Evolutionary conservation across 768 basidiomycete genomes (phyloP), one percentile per base, ranked within the genome.

Genomic region (Pulveroboletus ravenelii): DNA sequence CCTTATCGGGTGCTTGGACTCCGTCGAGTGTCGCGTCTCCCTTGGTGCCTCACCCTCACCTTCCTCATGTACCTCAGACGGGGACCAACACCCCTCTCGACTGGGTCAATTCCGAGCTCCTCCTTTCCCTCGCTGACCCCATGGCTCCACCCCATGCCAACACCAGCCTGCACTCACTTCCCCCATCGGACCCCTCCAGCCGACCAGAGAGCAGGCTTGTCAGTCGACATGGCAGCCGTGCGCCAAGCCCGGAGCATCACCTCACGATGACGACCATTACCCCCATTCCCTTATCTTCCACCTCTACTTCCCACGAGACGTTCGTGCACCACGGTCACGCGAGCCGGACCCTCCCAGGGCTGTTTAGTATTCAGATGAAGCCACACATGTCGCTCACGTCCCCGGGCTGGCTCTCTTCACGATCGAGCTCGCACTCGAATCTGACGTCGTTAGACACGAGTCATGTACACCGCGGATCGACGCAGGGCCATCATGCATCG

Each of bases 21-120:
- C 59, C 56, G 10, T 72, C 72, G 1, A 74, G 74, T 2, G 54
- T 70, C 20, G 62, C 65, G 1, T 71, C 78, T 6, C 78, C 78
- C 1, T 59, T 73, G 3, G 66, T 73, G 40, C 63, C 69, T 3
- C 70, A 72, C 52, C 56, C 58, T 5, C 38, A 67, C 69, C 54
- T 68, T 38, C 51, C 80, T 2, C 75, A 76, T 38, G 71, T 62
- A 12, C 80, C 77, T 17, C 74, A 70, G 14, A 64, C 78, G 18
- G 74, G 71, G 45, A 57, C 69, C 38, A 68, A 69, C 48, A 72
- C 76, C 0, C 77, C 81, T 3, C 73, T 89, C 46, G 84, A 89
- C 46, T 90, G 87, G 82, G 80, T 91, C 50, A 90, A 93, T 66
- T 87, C 87, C 6, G 93, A 93, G 69, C 77, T 95, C 3, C 72